A percentile compares a stretch with the other conserved stretches of the same genome.
These are phyloP conservation scores for Nicotiana benthamiana DNA, from an alignment of 257 asterid genomes.

Conservation along the genomic window DNA sequence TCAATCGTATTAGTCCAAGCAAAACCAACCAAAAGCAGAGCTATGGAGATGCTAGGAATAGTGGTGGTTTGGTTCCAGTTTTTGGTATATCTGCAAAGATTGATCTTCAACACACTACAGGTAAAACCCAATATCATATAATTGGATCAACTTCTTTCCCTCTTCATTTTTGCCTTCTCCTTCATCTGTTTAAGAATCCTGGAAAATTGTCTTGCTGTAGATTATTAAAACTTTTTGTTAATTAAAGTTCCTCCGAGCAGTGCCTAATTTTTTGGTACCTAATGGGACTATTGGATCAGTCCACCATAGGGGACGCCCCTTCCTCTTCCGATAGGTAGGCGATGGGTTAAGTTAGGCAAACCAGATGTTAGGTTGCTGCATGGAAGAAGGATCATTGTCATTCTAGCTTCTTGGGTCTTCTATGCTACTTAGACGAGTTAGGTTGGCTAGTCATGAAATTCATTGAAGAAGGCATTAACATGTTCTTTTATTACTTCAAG, in stretches of 20 bases:
- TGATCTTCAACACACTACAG: conserved; percentile 31
- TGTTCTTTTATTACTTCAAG: background rate
- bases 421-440: background rate
- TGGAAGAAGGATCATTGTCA: background rate
- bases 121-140: conserved; percentile 14
- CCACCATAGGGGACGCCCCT: background rate
- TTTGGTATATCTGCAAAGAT: conserved; percentile 41
- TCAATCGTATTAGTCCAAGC: conserved; percentile 1
- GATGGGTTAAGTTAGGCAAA: background rate
- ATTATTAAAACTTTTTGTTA: background rate
- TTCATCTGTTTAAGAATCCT: background rate
- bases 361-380: background rate
- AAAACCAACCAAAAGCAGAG: conserved; percentile 13
- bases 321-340: background rate
- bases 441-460: background rate
- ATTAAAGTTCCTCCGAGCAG: background rate
- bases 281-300: background rate
- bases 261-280: background rate
- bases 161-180: background rate
- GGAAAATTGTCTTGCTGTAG: background rate
- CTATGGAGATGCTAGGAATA: conserved; percentile 6
- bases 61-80: conserved; percentile 16
- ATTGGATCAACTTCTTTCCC: background rate
- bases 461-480: background rate
- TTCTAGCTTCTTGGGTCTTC: background rate